Conservation (phyloP, 2,329 filamentous ascomycete genomes). For the Blastomyces parvus region DNA sequence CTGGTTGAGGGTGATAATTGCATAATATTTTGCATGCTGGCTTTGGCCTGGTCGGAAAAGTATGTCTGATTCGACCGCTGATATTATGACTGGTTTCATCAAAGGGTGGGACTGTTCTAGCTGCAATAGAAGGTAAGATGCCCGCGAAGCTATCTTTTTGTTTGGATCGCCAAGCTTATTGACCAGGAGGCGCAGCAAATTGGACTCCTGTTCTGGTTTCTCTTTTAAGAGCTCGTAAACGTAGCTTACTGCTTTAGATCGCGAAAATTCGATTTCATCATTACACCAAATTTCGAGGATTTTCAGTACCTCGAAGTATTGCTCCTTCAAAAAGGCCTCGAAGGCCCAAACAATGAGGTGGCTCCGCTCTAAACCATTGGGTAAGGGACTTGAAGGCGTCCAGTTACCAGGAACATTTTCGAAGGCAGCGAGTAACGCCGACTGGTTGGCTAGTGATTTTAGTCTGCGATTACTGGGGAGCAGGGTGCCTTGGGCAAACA, state of each 20-base stretch:
- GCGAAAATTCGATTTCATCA: slow-evolving; percentile 90
- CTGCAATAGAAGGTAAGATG: slow-evolving; percentile 89
- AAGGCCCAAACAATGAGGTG: slow-evolving; percentile 85
- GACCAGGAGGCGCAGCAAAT: slow-evolving; percentile 78
- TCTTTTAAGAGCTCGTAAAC: slow-evolving; percentile 86
- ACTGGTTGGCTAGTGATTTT: slow-evolving; percentile 68
- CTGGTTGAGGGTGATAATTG: slow-evolving; percentile 92
- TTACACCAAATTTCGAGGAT: slow-evolving; percentile 86
- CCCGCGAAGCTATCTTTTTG: slow-evolving; percentile 87
- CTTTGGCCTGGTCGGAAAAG: slow-evolving; percentile 81
- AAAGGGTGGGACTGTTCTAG: slow-evolving; percentile 78
- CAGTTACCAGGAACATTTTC: slow-evolving; percentile 55
- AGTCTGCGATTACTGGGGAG: slow-evolving; percentile 75
- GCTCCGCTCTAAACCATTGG: slow-evolving; percentile 60
- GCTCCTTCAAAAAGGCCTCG: slow-evolving; percentile 89
- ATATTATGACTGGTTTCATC: slow-evolving; percentile 86
- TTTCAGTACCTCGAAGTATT: slow-evolving; percentile 88
- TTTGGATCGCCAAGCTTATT: slow-evolving; percentile 96
- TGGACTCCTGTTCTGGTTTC: slow-evolving; percentile 95
- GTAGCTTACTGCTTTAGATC: slow-evolving; percentile 78
- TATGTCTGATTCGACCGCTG: slow-evolving; percentile 75
- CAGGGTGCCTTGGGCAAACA: slow-evolving; percentile 79
- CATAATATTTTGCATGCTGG: slow-evolving; percentile 85
- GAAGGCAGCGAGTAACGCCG: slow-evolving; percentile 61
- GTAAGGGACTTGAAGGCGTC: slow-evolving; percentile 60